Evolutionary conservation across 148 eudicot species (phyloP), one percentile per base, ranked within the genome.

Genomic region (Vaccinium myrtillus): DNA sequence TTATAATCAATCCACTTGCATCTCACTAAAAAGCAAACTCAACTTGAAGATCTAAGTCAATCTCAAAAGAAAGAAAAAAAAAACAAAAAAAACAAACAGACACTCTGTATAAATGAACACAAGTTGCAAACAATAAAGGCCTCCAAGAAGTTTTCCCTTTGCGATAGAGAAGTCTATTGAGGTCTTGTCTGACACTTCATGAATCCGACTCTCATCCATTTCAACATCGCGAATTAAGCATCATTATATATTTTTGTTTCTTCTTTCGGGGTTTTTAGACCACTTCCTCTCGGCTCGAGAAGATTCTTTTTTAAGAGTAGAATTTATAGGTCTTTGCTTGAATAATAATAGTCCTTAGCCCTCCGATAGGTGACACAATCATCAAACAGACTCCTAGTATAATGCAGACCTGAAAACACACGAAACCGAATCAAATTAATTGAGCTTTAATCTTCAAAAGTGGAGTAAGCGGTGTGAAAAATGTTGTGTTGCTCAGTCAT

Each of bases 351-450:
- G 25, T 32, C 81, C 89, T 84, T 77, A 84, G 79, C 46, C 82
- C 89, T 55, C 89, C 89, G 48, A 87, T 87, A 69, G 89, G 86
- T n/a, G 84, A 18, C 46, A 81, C 46, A 67, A 84, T 81, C 89
- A 87, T 87, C 86, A 87, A 70, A 51, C 49, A 11, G 21, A 87
- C 74, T 1, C 89, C 89, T 27, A 84, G 74, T 11, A 84, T 30
- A 39, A 87, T 87, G 79, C 89, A 87, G 12, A 84, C 19, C 89
- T 87, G 84, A 27, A 77, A n/a, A 58, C 30, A 50, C 8, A 39
- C 36, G 7, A 23, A 53, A 7, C 2, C 15, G 3, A 63, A 39
- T 67, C 53, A 25, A 46, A 79, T 5, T 6, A 78, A 54, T 55
- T 53, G 4, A 78, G 58, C 50, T 8, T 6, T 59, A n/a, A 71